Percentiles rank a stretch among this genome's conserved stretches.
Evolutionary conservation across 2,329 filamentous ascomycete genomes (phyloP).

Genomic region (Leptographium galeiforme): DNA sequence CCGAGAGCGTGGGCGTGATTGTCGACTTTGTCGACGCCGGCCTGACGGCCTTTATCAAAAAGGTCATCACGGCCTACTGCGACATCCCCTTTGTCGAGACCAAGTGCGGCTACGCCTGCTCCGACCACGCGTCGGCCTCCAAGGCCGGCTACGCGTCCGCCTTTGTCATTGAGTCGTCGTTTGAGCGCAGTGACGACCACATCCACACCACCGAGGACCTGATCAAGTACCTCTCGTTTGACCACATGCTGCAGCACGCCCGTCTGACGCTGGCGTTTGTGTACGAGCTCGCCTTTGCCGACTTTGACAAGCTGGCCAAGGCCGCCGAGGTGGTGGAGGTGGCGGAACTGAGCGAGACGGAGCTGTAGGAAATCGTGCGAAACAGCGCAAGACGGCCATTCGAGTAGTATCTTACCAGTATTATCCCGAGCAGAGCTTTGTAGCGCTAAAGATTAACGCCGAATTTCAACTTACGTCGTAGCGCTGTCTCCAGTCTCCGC

Average conservation of each 20-base stretch:
- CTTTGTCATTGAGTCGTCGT: conserved; percentile 49
- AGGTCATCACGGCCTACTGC: conserved; percentile 77
- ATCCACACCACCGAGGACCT: conserved; percentile 64
- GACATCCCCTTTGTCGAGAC: conserved; percentile 46
- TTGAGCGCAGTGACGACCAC: conserved; percentile 49
- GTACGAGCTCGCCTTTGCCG: conserved; percentile 30
- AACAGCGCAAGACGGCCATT: not conserved
- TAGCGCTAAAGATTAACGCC: no score
- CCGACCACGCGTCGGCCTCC: conserved; percentile 55
- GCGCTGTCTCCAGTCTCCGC: no score
- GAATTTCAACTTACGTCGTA: no score
- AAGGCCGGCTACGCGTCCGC: conserved; percentile 52
- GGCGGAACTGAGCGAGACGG: conserved; percentile 6
- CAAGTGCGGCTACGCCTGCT: conserved; percentile 45
- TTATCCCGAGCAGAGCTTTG: no score
- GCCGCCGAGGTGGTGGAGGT: not conserved
- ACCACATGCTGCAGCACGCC: conserved; percentile 53
- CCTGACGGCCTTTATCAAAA: conserved; percentile 82
- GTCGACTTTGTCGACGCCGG: conserved; percentile 77
- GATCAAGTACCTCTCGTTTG: conserved; percentile 54
- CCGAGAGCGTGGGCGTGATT: conserved; percentile 83
- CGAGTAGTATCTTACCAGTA: no score
- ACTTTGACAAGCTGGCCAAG: conserved; percentile 18
- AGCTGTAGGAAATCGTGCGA: conserved; percentile 9
- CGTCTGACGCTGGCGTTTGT: conserved; percentile 32